phyloP scores from a whole-genome alignment of 768 basidiomycete genomes.

The Hygrophoropsis aurantiaca region DNA sequence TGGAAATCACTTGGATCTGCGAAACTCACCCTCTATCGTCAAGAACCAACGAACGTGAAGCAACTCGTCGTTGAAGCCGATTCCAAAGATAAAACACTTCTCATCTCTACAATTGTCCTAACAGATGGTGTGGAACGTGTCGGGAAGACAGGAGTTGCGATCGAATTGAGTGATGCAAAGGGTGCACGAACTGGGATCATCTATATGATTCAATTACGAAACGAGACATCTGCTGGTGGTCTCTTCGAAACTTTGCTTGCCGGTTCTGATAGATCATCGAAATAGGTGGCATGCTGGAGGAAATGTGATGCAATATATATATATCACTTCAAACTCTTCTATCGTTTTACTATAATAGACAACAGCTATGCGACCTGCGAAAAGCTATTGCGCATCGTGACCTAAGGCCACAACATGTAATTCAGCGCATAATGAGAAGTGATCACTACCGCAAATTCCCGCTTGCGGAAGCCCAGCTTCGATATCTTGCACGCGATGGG shows the following conservation, averaged over 20 bases:
- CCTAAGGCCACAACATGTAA: conserved; percentile 25
- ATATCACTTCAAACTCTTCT: conserved; percentile 4
- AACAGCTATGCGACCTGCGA: conserved; percentile 5
- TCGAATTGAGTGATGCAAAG: conserved; percentile 84
- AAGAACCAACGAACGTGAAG: conserved; percentile 86
- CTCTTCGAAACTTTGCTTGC: conserved; percentile 85
- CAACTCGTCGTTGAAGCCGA: conserved; percentile 95
- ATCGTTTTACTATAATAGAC: neutral
- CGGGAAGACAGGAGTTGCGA: conserved; percentile 97
- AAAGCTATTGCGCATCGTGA: conserved; percentile 2
- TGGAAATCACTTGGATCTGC: conserved; percentile 96
- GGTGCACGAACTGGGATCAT: conserved; percentile 92
- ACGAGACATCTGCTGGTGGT: conserved; percentile 81
- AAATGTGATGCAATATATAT: conserved; percentile 11
- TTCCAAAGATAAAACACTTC: conserved; percentile 65
- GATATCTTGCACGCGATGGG: conserved; percentile 59
- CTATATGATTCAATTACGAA: conserved; percentile 96
- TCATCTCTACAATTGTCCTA: conserved; percentile 95
- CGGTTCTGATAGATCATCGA: conserved; percentile 73
- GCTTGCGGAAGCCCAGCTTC: conserved; percentile 76
- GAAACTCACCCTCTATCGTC: conserved; percentile 81
- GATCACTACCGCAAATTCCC: conserved; percentile 83
- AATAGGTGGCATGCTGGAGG: conserved; percentile 7
- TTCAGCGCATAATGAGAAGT: conserved; percentile 75
- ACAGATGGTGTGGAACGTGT: conserved; percentile 97